Evolutionary conservation across 768 basidiomycete species (phyloP).

Genomic region (Mrakia blollopis): DNA sequence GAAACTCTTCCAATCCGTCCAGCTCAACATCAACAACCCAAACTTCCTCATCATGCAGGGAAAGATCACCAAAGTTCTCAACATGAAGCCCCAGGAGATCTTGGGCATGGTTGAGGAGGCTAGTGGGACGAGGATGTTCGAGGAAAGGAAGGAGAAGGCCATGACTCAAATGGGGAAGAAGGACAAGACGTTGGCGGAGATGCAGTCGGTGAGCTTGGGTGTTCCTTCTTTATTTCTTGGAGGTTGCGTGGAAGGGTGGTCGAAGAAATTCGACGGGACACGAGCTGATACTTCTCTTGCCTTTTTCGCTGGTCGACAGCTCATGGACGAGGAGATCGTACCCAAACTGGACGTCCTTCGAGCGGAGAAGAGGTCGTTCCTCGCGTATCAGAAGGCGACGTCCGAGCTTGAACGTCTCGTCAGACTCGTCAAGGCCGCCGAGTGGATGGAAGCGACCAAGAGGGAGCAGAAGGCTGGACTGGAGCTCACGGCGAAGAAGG

Average conservation of each 20-base stretch:
- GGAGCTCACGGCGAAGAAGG: slow-evolving; percentile 35
- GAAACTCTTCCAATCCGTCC: slow-evolving; percentile 89
- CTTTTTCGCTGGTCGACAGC: slow-evolving; percentile 37
- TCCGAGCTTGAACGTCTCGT: slow-evolving; percentile 81
- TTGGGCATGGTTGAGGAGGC: slow-evolving; percentile 98
- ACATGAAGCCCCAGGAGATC: slow-evolving; percentile 97
- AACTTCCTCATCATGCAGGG: slow-evolving; percentile 99
- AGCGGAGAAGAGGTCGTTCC: slow-evolving; percentile 76
- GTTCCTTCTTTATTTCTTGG: too few species aligned
- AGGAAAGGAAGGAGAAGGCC: slow-evolving; percentile 95
- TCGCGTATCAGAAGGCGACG: slow-evolving; percentile 83
- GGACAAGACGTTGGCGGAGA: slow-evolving; percentile 89
- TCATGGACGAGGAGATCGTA: slow-evolving; percentile 82
- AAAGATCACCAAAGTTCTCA: slow-evolving; percentile 95
- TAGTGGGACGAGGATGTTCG: slow-evolving; percentile 97
- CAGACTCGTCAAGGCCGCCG: slow-evolving; percentile 75
- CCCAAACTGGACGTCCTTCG: slow-evolving; percentile 91
- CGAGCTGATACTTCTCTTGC: not conserved
- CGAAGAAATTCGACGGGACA: slow-evolving; percentile 30
- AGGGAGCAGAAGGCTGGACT: slow-evolving; percentile 41
- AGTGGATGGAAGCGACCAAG: slow-evolving; percentile 58
- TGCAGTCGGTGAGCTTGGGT: slow-evolving; percentile 56
- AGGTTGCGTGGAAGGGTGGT: slow-evolving; percentile 73
- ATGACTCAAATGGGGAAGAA: slow-evolving; percentile 94
- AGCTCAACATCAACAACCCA: slow-evolving; percentile 98